Evolutionary conservation across 73 alveolate species (phyloP), one percentile per base, ranked within the genome.

Genomic region (Blepharisma stoltei): DNA sequence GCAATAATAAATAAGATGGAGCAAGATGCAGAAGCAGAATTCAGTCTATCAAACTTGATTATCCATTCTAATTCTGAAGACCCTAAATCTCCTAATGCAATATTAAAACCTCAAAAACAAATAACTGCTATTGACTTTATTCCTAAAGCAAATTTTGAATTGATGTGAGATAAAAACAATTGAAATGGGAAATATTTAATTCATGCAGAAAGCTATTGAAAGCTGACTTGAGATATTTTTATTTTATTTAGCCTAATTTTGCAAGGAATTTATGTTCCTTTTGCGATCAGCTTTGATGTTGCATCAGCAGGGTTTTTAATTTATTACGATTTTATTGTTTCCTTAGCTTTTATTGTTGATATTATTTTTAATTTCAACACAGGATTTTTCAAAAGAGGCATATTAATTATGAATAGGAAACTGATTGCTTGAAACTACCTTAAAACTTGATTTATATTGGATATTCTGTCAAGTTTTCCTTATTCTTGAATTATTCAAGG

Each of bases 401-500:
- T n/a, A 14, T 4, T 69, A 3, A 6, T 69, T 8, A 38, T 18
- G n/a, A 9, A 69, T 5, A 18, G 79, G 2, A 23, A 46, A 69
- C 1, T 7, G n/a, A 69, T 69, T 0, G 41, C 41, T n/a, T 9
- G 20, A 18, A 69, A 69, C 4, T 69, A 69, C 5, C 25, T 69
- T 14, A 69, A 46, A 69, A 43, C 14, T 0, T 9, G 75, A 69
- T 69, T 69, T 69, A 1, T 38, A 18, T 7, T 43, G 11, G 79
- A 69, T 46, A 7, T 69, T 38, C 21, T 69, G n/a, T 18, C 79
- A 14, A 14, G 67, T 44, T 69, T 69, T 44, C 79, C 79, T n/a
- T 69, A 52, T 52, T n/a, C 32, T 52, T 52, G 67, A 52, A 52
- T 52, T n/a, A n/a, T 52, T 52, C 32, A 52, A 52, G 23, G 67